Evolutionary conservation across 2,329 filamentous ascomycete genomes (phyloP).

Genomic region (Penicillium paneum): DNA sequence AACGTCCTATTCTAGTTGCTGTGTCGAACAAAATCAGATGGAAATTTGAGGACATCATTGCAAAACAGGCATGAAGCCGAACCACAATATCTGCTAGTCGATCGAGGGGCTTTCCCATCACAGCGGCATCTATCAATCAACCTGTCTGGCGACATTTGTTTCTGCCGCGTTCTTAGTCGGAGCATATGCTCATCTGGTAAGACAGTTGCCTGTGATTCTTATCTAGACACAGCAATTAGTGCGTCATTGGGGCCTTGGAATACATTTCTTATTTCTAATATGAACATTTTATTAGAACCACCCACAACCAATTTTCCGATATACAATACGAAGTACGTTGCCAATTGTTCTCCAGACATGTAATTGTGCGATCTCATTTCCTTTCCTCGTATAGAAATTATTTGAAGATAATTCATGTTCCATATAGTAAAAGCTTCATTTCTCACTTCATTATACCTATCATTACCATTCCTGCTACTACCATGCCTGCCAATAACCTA

Average conservation of each 20-base stretch:
- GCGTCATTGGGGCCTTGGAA: neutral
- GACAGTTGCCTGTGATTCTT: neutral
- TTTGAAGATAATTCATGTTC: too few relatives aligned
- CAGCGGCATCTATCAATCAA: neutral
- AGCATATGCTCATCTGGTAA: neutral
- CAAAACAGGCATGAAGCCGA: neutral
- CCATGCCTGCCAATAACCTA: too few relatives aligned
- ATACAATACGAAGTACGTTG: neutral
- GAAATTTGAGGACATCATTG: neutral
- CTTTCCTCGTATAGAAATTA: too few relatives aligned
- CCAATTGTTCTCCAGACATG: too few relatives aligned
- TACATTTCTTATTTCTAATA: neutral
- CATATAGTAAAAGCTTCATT: too few relatives aligned
- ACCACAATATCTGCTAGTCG: neutral
- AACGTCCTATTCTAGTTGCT: neutral
- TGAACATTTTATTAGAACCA: neutral
- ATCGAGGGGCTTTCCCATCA: neutral
- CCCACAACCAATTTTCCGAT: neutral
- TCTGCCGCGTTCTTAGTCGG: neutral
- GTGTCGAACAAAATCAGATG: too few relatives aligned
- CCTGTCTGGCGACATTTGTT: neutral
- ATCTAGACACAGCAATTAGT: neutral
- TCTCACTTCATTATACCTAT: too few relatives aligned
- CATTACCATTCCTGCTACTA: too few relatives aligned
- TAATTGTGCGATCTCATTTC: accelerated